phyloP scores from a whole-genome alignment of 345 rosid genomes.

The Camelina sativa region DNA sequence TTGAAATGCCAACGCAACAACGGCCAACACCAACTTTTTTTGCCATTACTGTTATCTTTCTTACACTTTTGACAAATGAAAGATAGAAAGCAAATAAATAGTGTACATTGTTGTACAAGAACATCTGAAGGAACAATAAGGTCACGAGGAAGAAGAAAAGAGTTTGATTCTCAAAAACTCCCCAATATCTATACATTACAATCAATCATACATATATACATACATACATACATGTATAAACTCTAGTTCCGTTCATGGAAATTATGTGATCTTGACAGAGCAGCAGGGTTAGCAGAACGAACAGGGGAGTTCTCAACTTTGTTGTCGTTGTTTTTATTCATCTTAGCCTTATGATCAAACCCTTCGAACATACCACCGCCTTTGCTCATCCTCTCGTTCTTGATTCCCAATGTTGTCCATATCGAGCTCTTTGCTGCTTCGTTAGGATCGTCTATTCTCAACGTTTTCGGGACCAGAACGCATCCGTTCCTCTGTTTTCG shows the following conservation, averaged over 20 bases:
- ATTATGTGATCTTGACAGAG: constrained; percentile 74
- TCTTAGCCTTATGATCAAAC: constrained; percentile 61
- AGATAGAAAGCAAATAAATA: constrained; percentile 1
- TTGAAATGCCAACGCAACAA: constrained; percentile 37
- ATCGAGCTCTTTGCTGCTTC: constrained; percentile 84
- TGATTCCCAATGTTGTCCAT: constrained; percentile 73
- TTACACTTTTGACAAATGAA: constrained; percentile 21
- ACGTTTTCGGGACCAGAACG: constrained; percentile 68
- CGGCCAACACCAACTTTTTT: constrained; percentile 32
- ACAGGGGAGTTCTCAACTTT: constrained; percentile 50
- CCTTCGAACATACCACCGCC: constrained; percentile 67
- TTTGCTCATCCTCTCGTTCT: constrained; percentile 53
- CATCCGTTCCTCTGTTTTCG: constrained; percentile 55
- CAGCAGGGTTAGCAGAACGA: constrained; percentile 79
- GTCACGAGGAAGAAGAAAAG: constrained; percentile 32
- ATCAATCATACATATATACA: constrained; percentile 23
- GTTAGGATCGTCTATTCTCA: constrained; percentile 71
- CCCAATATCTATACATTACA: constrained; percentile 31
- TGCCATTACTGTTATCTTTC: constrained; percentile 31
- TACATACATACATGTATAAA: constrained; percentile 1
- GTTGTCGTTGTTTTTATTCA: constrained; percentile 36
- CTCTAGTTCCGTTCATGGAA: constrained; percentile 67
- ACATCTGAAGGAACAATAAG: constrained; percentile 3
- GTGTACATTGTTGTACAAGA: constrained; percentile 5
- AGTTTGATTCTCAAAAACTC: constrained; percentile 39